Evolutionary conservation across 345 rosid genomes (phyloP).

Genomic region (Hibiscus mutabilis): DNA sequence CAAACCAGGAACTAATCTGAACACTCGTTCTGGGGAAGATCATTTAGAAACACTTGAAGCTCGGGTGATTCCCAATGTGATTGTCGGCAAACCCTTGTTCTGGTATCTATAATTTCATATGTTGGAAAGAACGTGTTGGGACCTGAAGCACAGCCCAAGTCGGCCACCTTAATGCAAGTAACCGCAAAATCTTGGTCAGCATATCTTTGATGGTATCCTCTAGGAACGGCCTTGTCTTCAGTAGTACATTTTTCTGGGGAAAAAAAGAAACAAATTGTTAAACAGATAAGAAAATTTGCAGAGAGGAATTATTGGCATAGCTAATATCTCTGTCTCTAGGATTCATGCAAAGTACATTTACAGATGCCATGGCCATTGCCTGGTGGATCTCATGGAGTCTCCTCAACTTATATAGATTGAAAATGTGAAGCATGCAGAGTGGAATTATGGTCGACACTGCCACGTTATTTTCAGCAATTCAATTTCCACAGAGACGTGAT

Average conservation of each 20-base stretch:
- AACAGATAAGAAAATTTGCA: neutral
- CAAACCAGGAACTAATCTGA: neutral
- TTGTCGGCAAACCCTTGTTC: neutral
- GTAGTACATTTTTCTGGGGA: neutral
- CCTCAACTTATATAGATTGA: too few relatives aligned
- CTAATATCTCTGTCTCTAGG: neutral
- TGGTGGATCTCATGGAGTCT: too few relatives aligned
- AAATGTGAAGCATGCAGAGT: too few relatives aligned
- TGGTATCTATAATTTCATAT: neutral
- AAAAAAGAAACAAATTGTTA: neutral
- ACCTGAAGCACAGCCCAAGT: neutral
- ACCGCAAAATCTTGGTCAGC: neutral
- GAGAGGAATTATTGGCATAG: neutral
- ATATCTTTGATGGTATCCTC: neutral
- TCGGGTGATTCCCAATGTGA: neutral
- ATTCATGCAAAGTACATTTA: neutral
- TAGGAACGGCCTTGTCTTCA: neutral
- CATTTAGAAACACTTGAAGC: neutral
- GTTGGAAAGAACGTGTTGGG: neutral
- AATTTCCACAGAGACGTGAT: too few relatives aligned
- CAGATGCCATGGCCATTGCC: neutral
- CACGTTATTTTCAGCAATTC: too few relatives aligned
- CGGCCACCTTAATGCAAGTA: neutral
- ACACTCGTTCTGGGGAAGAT: neutral
- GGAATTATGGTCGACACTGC: too few relatives aligned